These are phyloP conservation scores for Diutina mesorugosa DNA, from an alignment of 1,139 yeast genomes.

Conservation along the genomic window DNA sequence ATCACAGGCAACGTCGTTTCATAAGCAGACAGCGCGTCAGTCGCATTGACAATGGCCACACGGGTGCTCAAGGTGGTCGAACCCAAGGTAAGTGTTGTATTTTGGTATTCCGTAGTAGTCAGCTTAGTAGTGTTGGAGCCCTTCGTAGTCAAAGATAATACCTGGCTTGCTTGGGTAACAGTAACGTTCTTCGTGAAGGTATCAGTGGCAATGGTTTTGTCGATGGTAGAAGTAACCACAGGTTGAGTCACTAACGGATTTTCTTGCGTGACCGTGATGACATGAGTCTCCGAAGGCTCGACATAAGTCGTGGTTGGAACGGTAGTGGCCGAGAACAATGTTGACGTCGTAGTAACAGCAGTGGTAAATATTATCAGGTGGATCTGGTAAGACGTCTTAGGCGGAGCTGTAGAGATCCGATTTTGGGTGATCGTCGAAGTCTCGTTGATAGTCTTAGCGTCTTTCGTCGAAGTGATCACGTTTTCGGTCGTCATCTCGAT, in stretches of 20 bases:
- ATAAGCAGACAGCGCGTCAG: background rate
- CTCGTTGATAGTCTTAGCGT: background rate
- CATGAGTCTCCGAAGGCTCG: slow-evolving; percentile 10
- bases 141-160: background rate
- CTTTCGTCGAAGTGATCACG: background rate
- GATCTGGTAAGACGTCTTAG: background rate
- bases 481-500: background rate
- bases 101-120: slow-evolving; percentile 11
- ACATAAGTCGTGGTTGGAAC: slow-evolving; percentile 11
- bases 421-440: background rate
- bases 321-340: slow-evolving; percentile 12
- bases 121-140: slow-evolving; percentile 9
- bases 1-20: background rate
- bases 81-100: slow-evolving; percentile 7
- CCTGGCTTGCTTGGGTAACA: background rate
- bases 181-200: background rate
- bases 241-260: slow-evolving; percentile 18
- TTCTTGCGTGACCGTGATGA: slow-evolving; percentile 11
- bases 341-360: slow-evolving; percentile 9
- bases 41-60: background rate
- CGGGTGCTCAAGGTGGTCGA: slow-evolving; percentile 5
- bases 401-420: background rate
- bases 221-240: slow-evolving; percentile 9
- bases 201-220: slow-evolving; percentile 5
- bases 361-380: slow-evolving; percentile 3